Percentiles rank a stretch among this genome's conserved stretches.
phyloP scores from a whole-genome alignment of 2,329 filamentous ascomycete genomes.

The Talaromyces atroroseus region DNA sequence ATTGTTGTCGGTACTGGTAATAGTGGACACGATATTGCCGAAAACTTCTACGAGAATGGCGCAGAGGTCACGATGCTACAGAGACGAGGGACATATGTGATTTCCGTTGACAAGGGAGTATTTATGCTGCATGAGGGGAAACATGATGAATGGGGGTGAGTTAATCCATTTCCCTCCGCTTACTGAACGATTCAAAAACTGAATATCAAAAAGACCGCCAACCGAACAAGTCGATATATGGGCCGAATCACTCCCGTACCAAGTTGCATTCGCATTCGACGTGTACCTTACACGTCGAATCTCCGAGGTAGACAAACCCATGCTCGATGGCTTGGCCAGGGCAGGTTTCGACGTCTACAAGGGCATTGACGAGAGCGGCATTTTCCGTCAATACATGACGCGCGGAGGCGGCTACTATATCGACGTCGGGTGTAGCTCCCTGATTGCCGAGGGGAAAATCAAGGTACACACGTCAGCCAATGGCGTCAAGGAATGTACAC shows the following conservation, averaged over 20 bases:
- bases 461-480: conserved; percentile 54
- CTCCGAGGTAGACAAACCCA: conserved; percentile 37
- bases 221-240: conserved; percentile 50
- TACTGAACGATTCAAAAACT: conserved; percentile 1
- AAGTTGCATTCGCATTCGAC: conserved; percentile 44
- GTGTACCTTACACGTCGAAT: conserved; percentile 40
- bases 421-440: conserved; percentile 50
- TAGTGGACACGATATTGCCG: conserved; percentile 47
- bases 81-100: conserved; percentile 47
- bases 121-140: conserved; percentile 42
- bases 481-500: conserved; percentile 49
- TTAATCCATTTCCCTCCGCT: neutral
- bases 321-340: conserved; percentile 42
- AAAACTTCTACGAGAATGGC: conserved; percentile 47
- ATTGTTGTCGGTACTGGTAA: conserved; percentile 48
- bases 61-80: conserved; percentile 52
- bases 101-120: conserved; percentile 41
- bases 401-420: conserved; percentile 56
- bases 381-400: conserved; percentile 42
- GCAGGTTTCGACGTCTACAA: conserved; percentile 43
- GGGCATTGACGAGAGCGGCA: conserved; percentile 38
- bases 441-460: conserved; percentile 56
- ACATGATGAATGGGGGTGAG: conserved; percentile 41
- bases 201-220: conserved; percentile 19
- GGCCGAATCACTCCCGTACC: conserved; percentile 42